These are phyloP conservation scores for Pascua sp. DNA, from an alignment of 1,284 basidiomycete species.

Conservation along the genomic window DNA sequence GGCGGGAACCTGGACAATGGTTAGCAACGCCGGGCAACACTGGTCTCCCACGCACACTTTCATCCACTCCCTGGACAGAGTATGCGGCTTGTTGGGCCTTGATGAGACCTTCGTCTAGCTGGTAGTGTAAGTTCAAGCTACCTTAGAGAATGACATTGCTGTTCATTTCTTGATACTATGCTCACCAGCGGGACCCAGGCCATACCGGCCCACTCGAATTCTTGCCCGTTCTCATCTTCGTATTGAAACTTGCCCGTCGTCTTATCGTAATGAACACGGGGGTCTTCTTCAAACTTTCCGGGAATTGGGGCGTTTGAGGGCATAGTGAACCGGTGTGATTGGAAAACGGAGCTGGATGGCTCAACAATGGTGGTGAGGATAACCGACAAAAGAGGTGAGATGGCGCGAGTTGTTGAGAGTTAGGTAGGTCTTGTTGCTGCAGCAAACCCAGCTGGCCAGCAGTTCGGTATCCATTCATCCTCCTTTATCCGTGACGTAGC, in stretches of 20 bases:
- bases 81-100: conserved; percentile 89
- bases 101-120: conserved; percentile 77
- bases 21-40: background rate
- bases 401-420: background rate
- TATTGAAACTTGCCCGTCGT: conserved; percentile 75
- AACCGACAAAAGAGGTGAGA: background rate
- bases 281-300: conserved; percentile 68
- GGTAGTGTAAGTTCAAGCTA: no score
- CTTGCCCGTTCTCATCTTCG: conserved; percentile 75
- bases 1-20: conserved; percentile 63
- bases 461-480: no score
- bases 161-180: conserved; percentile 7
- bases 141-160: background rate
- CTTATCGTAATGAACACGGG: conserved; percentile 68
- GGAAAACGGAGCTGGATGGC: background rate
- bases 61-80: conserved; percentile 82
- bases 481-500: no score
- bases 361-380: background rate
- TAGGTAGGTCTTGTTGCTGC: background rate
- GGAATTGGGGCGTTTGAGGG: conserved; percentile 32
- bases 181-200: conserved; percentile 79
- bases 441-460: background rate
- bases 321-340: conserved; percentile 13
- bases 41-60: conserved; percentile 61
- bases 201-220: conserved; percentile 79